Base-by-base conservation (phyloP, 805 yeast species). In the Wickerhamomyces bovis region DNA sequence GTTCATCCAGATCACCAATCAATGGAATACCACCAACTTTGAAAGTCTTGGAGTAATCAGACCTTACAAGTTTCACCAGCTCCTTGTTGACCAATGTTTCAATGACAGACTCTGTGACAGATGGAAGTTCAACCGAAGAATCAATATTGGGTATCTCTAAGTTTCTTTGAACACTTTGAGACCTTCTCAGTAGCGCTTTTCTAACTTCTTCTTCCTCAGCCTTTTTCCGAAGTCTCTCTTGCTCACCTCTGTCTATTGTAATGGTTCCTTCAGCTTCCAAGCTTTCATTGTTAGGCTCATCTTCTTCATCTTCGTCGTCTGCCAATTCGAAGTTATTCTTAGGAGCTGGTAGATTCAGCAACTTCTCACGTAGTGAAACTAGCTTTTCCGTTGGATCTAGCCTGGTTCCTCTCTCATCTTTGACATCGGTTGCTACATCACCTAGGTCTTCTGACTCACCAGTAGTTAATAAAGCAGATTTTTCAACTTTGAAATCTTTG, bases 241-340 rank as follows among this genome's bases (percentile, higher is more conserved):
- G 44, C 26, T 59, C 61, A 19, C 60, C 65, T 41, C 49, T 43
- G 44, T 58, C 63, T 28, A 52, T 52, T 1, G 31, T 41, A 13
- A 6, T 26, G 4, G 35, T 10, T 22, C 5, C n/a, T 11, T 31
- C 18, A 0, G 8, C 16, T 12, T 31, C 16, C 44, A 21, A 6
- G n/a, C 3, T 10, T 28, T 39, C 4, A 33, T 16, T 25, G 45
- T 35, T 20, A 23, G 19, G 18, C 46, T 52, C 53, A 19, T 43
- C 38, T 6, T 45, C 50, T 18, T 59, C 62, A 13, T 57, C 65
- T 3, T 65, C 70, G 6, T 65, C 70, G 4, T 63, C 49, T 1
- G 61, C 53, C 9, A 75, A 60, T 46, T 75, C 78, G 50, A 71
- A 75, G 43, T 75, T 77, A 50, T 76, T 75, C 48, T 64, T 65